Percentiles rank a stretch among this genome's conserved stretches.
These are phyloP conservation scores for Globisporangium megalacanthum DNA, from an alignment of 352 stramenopile species.

Conservation along the genomic window DNA sequence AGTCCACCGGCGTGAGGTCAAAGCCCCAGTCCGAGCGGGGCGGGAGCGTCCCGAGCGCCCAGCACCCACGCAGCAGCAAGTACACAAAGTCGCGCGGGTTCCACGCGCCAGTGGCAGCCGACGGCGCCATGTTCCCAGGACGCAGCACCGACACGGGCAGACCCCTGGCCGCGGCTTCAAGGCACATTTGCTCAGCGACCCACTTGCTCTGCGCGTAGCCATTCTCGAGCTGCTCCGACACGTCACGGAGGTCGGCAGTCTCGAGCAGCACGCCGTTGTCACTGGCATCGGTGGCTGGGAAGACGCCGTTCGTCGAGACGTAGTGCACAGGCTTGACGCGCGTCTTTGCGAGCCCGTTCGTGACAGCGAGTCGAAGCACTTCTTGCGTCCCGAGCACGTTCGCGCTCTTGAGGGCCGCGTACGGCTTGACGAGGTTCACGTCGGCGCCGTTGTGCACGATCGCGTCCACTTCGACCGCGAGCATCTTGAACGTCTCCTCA, in stretches of 20 bases:
- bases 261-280: conserved; percentile 27
- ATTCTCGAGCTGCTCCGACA: conserved; percentile 64
- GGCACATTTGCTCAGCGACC: conserved; percentile 87
- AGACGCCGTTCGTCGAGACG: conserved; percentile 90
- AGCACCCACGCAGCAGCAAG: conserved; percentile 80
- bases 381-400: conserved; percentile 91
- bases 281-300: conserved; percentile 41
- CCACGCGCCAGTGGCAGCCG: conserved; percentile 54
- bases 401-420: conserved; percentile 76
- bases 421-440: conserved; percentile 91
- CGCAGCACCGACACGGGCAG: conserved; percentile 85
- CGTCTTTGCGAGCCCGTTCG: conserved; percentile 67
- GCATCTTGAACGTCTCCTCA: conserved; percentile 78
- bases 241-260: conserved; percentile 46
- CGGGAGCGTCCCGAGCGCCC: conserved; percentile 52
- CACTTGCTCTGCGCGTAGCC: conserved; percentile 90
- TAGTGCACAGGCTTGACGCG: conserved; percentile 86
- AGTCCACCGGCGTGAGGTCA: conserved; percentile 91
- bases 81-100: conserved; percentile 90
- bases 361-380: conserved; percentile 81
- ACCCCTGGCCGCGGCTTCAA: conserved; percentile 64
- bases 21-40: conserved; percentile 71
- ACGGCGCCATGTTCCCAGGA: conserved; percentile 87
- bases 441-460: conserved; percentile 92
- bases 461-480: conserved; percentile 84